These are phyloP conservation scores for Amphicarpaea edgeworthii DNA, from an alignment of 306 rosid species.

Conservation along the genomic window DNA sequence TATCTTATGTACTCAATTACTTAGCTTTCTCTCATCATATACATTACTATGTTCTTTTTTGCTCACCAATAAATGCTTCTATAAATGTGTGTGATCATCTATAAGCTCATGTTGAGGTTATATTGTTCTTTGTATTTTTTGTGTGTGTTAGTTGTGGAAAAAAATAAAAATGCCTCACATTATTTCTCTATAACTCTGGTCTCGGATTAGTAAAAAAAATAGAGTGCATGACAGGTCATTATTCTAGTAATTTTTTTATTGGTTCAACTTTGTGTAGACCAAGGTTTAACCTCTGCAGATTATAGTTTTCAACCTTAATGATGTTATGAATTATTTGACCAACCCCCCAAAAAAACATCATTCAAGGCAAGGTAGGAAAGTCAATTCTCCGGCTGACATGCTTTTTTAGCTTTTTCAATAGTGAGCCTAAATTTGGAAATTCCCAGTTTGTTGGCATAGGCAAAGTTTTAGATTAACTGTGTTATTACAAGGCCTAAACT, in stretches of 20 bases:
- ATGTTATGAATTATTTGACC: conserved; percentile 36
- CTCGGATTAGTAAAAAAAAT: neutral
- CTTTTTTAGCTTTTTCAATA: conserved; percentile 43
- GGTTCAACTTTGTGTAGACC: conserved; percentile 26
- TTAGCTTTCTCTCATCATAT: conserved; percentile 4
- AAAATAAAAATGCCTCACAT: conserved; percentile 33
- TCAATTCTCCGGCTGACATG: conserved; percentile 35
- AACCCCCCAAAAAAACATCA: conserved; percentile 10
- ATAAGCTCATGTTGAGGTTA: neutral
- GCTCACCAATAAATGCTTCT: conserved; percentile 2
- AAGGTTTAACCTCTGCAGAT: conserved; percentile 38
- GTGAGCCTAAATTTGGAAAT: conserved; percentile 43
- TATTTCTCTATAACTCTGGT: conserved; percentile 21
- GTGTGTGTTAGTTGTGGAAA: neutral
- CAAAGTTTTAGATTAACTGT: conserved; percentile 34
- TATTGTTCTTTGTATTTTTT: neutral
- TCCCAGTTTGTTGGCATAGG: conserved; percentile 21
- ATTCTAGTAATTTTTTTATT: conserved; percentile 4
- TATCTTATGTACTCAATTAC: neutral
- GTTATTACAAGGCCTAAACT: conserved; percentile 29
- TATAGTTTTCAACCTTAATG: conserved; percentile 3
- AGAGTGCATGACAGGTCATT: neutral
- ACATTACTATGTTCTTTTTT: conserved; percentile 4
- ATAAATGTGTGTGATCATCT: conserved; percentile 37
- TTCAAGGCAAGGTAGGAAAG: conserved; percentile 29